Evolutionary conservation across 2,329 filamentous ascomycete genomes (phyloP), one percentile per base, ranked within the genome.

Genomic region (Conoideocrella luteorostrata): DNA sequence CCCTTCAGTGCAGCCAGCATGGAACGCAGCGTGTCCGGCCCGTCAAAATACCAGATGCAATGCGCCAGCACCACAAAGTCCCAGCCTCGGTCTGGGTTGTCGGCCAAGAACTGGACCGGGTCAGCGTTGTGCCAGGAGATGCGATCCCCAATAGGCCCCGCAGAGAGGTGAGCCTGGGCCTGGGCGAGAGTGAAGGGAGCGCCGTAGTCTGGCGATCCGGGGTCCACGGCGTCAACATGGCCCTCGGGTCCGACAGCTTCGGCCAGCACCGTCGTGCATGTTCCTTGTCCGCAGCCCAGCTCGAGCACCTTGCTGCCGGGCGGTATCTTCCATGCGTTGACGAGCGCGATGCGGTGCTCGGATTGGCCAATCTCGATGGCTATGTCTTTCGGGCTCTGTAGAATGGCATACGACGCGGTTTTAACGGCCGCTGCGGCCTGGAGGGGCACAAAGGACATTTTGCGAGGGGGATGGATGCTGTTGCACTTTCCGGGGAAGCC

Each of bases 261-360:
- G 36, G 77, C 77, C 15, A 81, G 67, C 3, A 70, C 71, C 10
- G 69, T 64, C 2, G 78, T 80, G 51, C 69, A 72, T 47, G 75
- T 75, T 2, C 77, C 78, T 50, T 81, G 78, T 1, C 77, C 78
- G 56, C 77, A 80, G 39, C 77, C 77, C 29, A 82, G 56, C 54
- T 81, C 78, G 2, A 82, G 65, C 6, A 80, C 56, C 3, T 62
- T 66, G 22, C 63, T 62, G 47, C 68, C 68, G 0, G 62, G 56
- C 1, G 45, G 17, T 43, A 70, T 61, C 20, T 52, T 48, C 64
- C 64, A 71, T 21, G 50, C 44, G 33, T 62, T 55, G 24, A 65
- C 40, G 11, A 70, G 56, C 3, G 52, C 45, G 22, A 67, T 52
- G 23, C 67, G 64, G 48, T 70, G 68, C 26, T 53, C 47, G 7